phyloP scores from a whole-genome alignment of 2,329 filamentous ascomycete genomes.

The Colletotrichum sansevieriae region DNA sequence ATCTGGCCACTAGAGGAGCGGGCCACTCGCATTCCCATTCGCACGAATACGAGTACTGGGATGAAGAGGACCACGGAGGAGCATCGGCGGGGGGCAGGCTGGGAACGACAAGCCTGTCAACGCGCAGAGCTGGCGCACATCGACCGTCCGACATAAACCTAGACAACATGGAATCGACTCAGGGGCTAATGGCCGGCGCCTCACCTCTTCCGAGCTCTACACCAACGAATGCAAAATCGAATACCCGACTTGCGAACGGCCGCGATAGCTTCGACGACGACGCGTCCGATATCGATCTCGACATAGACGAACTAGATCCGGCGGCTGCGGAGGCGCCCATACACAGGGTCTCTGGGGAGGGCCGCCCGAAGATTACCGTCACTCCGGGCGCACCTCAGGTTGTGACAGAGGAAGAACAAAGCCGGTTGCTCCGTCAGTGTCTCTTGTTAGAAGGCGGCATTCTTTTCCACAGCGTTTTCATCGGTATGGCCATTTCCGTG shows the following conservation, averaged over 20 bases:
- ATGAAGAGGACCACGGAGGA: slow-evolving; percentile 57
- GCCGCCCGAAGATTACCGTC: slow-evolving; percentile 43
- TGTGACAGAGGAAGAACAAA: slow-evolving; percentile 67
- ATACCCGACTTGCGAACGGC: slow-evolving; percentile 30
- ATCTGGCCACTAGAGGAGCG: slow-evolving; percentile 80
- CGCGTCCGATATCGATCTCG: slow-evolving; percentile 70
- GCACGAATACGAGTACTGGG: slow-evolving; percentile 63
- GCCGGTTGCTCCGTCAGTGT: slow-evolving; percentile 80
- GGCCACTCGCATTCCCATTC: slow-evolving; percentile 67
- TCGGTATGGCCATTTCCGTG: slow-evolving; percentile 88
- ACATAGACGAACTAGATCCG: slow-evolving; percentile 72
- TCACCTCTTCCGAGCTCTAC: slow-evolving; percentile 71
- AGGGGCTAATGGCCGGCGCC: slow-evolving; percentile 69
- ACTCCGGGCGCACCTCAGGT: slow-evolving; percentile 31
- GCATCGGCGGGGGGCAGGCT: slow-evolving; percentile 43
- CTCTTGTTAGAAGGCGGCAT: slow-evolving; percentile 86
- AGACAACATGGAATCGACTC: slow-evolving; percentile 63
- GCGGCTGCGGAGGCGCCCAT: slow-evolving; percentile 43
- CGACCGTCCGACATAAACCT: slow-evolving; percentile 65
- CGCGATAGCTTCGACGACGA: slow-evolving; percentile 50
- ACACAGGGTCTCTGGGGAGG: slow-evolving; percentile 46
- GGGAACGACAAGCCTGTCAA: slow-evolving; percentile 50
- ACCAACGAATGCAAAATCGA: slow-evolving; percentile 50
- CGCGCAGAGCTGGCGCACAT: slow-evolving; percentile 53
- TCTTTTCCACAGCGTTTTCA: slow-evolving; percentile 87